Evolutionary conservation across 2,329 filamentous ascomycete genomes (phyloP).

Genomic region (Sclerotinia subarctica): DNA sequence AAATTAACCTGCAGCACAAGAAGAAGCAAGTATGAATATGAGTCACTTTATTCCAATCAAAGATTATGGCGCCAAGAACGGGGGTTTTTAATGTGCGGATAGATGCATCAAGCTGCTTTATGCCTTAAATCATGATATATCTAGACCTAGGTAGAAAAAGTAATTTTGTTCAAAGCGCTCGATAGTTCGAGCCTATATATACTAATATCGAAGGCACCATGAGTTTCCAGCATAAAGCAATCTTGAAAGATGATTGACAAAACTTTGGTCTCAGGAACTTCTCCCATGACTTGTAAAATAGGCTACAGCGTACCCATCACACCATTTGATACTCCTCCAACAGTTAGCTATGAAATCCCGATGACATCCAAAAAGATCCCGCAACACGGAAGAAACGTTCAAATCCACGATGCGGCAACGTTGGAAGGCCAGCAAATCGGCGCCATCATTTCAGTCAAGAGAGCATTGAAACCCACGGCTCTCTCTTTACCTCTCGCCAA

Average conservation of each 20-base stretch:
- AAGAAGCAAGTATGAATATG: not conserved
- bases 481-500: not conserved
- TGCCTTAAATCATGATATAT: not conserved
- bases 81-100: not conserved
- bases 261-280: not conserved
- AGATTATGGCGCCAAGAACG: not conserved
- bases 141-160: too few species aligned
- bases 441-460: slow-evolving; percentile 8
- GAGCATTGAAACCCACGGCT: not conserved
- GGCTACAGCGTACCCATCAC: not conserved
- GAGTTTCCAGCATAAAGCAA: not conserved
- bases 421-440: not conserved
- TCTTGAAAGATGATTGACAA: not conserved
- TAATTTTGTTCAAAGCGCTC: not conserved
- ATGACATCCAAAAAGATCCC: not conserved
- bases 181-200: too few species aligned
- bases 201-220: too few species aligned
- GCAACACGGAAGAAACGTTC: not conserved
- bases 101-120: not conserved
- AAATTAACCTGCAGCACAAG: not conserved
- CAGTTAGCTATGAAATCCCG: not conserved
- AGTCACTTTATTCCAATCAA: not conserved
- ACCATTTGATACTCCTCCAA: not conserved
- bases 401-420: slow-evolving; percentile 5
- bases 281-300: not conserved